Base-by-base conservation (phyloP, 2,329 filamentous ascomycete genomes). In the Colletotrichum karsti region DNA sequence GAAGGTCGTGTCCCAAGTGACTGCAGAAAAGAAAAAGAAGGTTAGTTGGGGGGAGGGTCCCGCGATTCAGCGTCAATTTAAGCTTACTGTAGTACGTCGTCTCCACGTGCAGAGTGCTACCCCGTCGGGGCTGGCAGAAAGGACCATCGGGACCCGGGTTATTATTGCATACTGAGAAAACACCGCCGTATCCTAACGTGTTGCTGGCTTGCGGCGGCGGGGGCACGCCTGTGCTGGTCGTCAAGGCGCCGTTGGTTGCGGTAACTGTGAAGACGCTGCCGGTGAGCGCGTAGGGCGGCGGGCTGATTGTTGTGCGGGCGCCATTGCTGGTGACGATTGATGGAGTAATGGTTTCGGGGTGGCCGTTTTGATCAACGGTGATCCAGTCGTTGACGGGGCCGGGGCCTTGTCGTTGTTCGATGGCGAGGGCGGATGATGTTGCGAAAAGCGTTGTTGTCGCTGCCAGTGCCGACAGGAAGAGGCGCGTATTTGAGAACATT, bases 11-110 rank as follows among this genome's bases (percentile, higher is more conserved):
- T 76, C 73, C 78, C 79, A 79, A 18, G 78, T 79, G 50, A 81
- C 78, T 79, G 46, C 30, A 30, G 7, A 56, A 7, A 5, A 56
- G 7, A 5, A 20, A 28, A 28, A 26, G 7, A 35, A 30, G 12
- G 61, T 44, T 56, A 67, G 67, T 37, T 26, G 15, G 42, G 20
- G n/a, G 37, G 28, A 28, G 42, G 15, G 18, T 41, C 26, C 15
- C 24, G 15, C 54, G 28, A 22, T 48, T 58, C 53, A 42, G 37
- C 44, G n/a, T 22, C 7, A 18, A 22, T 58, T 41, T 39, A 39
- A 67, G 64, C 74, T 63, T 53, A 80, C 78, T 70, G 62, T 79
- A 80, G 59, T 81, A 81, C 0, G 77, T 76, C 10, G 61, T 62
- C 1, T 75, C 77, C 3, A 74, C 71, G 37, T 72, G 67, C 18